Percentiles rank a stretch among this genome's conserved stretches.
Conservation (phyloP, 257 asterid species). For the Lantana camara region DNA sequence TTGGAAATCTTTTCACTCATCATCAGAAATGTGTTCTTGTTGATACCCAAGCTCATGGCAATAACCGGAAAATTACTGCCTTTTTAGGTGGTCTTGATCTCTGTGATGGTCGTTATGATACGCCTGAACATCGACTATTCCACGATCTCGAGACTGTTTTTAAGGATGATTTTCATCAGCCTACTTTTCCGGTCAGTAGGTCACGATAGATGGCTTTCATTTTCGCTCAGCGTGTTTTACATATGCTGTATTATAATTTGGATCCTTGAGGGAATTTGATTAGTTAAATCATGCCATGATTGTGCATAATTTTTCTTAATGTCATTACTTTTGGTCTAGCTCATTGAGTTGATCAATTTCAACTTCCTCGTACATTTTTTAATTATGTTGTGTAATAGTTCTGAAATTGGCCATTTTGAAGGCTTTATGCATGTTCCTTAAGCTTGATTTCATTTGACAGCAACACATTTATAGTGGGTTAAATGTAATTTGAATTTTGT, state of each 20-base stretch:
- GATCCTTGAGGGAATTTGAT: background rate
- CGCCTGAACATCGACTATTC: conserved; percentile 82
- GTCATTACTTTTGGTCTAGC: too few species aligned
- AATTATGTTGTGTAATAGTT: background rate
- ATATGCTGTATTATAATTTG: conserved; percentile 2
- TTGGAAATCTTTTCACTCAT: conserved; percentile 81
- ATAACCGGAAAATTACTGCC: conserved; percentile 81
- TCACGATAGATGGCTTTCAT: background rate
- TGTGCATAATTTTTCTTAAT: background rate
- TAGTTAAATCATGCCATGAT: background rate
- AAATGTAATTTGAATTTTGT: background rate
- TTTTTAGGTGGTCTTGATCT: conserved; percentile 92
- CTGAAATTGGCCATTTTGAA: conserved; percentile 1
- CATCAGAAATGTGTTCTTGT: conserved; percentile 96
- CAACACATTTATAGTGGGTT: background rate
- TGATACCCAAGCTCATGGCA: conserved; percentile 85
- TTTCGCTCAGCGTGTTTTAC: conserved; percentile 12
- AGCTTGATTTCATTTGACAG: conserved; percentile 14
- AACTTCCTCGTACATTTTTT: conserved; percentile 6
- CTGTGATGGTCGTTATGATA: conserved; percentile 98
- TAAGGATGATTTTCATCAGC: conserved; percentile 83
- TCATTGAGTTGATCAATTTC: background rate
- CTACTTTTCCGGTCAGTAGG: conserved; percentile 74
- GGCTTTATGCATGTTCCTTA: background rate
- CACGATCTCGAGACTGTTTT: conserved; percentile 67